Evolutionary conservation across 225 moss, liverwort and hornwort genomes (phyloP).

Genomic region (Asterella californica): DNA sequence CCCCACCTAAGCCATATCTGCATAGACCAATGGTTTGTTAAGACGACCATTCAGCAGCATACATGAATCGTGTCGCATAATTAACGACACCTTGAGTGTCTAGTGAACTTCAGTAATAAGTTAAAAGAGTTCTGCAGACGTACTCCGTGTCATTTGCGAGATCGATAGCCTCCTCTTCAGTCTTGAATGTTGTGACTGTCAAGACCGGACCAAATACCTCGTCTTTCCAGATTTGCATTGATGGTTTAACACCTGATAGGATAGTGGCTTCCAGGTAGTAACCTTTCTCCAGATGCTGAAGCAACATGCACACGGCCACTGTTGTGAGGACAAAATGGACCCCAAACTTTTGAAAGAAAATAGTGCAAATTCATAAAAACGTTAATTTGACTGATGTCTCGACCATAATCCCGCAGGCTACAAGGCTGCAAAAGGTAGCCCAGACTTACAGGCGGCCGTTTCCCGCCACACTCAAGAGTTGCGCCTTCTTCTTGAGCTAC

Average conservation of each 20-base stretch:
- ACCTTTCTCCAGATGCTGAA: constrained; percentile 79
- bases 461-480: constrained; percentile 79
- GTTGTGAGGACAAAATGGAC: background rate
- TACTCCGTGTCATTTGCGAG: constrained; percentile 94
- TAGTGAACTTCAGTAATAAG: background rate
- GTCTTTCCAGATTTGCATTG: constrained; percentile 95
- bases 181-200: constrained; percentile 81
- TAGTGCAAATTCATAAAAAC: no score
- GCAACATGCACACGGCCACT: background rate
- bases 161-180: constrained; percentile 82
- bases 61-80: background rate
- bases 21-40: constrained; percentile 10
- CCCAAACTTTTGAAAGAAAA: no score
- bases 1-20: constrained; percentile 92
- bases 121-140: constrained; percentile 14
- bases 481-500: constrained; percentile 91
- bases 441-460: constrained; percentile 73
- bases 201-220: constrained; percentile 98
- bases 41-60: background rate
- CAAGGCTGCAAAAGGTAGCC: background rate
- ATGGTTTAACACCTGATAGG: constrained; percentile 65
- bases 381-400: no score
- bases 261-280: constrained; percentile 82
- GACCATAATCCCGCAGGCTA: background rate
- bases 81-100: background rate